Evolutionary conservation across 2,329 filamentous ascomycete species (phyloP).

Genomic region (Pezicula radicicola): DNA sequence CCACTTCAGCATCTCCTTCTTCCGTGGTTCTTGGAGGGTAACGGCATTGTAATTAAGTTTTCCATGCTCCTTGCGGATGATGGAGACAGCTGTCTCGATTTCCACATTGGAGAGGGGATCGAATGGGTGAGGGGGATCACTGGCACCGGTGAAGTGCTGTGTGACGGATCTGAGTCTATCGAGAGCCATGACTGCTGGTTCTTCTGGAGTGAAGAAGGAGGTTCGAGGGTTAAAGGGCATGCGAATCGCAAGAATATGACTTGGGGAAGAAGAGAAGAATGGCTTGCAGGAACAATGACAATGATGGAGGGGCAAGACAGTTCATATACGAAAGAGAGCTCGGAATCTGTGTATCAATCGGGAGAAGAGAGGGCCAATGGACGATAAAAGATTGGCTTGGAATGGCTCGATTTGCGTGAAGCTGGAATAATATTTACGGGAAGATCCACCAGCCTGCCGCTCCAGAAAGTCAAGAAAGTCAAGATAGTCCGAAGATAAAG

Average conservation of each 20-base stretch:
- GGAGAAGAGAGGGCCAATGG: constrained; percentile 13
- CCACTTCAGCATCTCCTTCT: constrained; percentile 81
- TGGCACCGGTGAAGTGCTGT: constrained; percentile 54
- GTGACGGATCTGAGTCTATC: constrained; percentile 63
- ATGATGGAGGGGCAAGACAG: constrained; percentile 4
- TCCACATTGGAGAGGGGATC: constrained; percentile 73
- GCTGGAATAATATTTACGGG: constrained; percentile 4
- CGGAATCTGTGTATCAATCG: constrained; percentile 27
- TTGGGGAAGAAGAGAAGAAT: constrained; percentile 1
- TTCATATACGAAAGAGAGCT: constrained; percentile 14
- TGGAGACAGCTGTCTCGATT: constrained; percentile 67
- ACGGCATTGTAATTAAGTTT: constrained; percentile 84
- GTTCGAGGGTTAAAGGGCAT: neutral
- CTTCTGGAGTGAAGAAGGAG: neutral
- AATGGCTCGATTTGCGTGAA: constrained; percentile 6
- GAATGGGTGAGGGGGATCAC: constrained; percentile 63
- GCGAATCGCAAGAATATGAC: neutral
- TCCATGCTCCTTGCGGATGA: constrained; percentile 67
- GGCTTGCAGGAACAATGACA: neutral
- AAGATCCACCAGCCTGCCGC: neutral
- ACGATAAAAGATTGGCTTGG: constrained; percentile 10
- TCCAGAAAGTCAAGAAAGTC: too few species aligned
- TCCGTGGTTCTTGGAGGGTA: constrained; percentile 79
- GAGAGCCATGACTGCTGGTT: constrained; percentile 49
- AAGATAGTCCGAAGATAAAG: too few species aligned